Evolutionary conservation across 192 early-diverging fungal genomes (phyloP), one percentile per base, ranked within the genome.

Genomic region (Chytriomyces hyalinus): DNA sequence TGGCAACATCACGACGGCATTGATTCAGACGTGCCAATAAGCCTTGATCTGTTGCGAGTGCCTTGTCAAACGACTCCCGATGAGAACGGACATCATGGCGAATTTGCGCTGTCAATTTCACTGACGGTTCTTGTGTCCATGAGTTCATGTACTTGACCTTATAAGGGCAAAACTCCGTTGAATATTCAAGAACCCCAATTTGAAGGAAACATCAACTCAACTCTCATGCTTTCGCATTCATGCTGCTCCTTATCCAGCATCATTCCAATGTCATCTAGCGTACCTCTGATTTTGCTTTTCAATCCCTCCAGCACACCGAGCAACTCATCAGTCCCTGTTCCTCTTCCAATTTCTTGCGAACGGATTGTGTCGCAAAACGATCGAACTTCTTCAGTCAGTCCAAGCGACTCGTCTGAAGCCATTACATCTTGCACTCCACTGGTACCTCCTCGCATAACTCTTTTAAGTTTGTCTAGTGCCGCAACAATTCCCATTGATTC

Each of bases 71-170:
- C 20, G 91, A 89, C 60, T 91, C 90, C 11, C 90, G 88, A 75
- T 94, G 89, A 28, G 88, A 90, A 2, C 86, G 84, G 6, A 95
- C 80, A 76, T 96, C 94, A 49, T 93, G 84, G 50, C 93, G 89
- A 84, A 92, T 94, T 47, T 84, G 84, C n/a, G 88, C 80, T 0
- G 93, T 94, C 6, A 91, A 81, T 4, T 87, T 81, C 20, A 87
- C 86, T 3, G 96, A 96, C 4, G 97, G 92, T 77, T 92, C 87
- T 69, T 95, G 94, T 46, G 92, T 89, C 93, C 94, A 97, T 53
- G 88, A 86, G 26, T 93, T 91, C n/a, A 87, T 86, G 78, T 93
- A 93, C 68, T 94, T 92, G n/a, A 84, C 81, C 82, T 82, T 61
- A 48, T 3, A 68, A 66, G 3, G 47, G 13, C 13, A 75, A 50